Base-by-base conservation (phyloP, 768 basidiomycete species). In the Tricholoma sp. region DNA sequence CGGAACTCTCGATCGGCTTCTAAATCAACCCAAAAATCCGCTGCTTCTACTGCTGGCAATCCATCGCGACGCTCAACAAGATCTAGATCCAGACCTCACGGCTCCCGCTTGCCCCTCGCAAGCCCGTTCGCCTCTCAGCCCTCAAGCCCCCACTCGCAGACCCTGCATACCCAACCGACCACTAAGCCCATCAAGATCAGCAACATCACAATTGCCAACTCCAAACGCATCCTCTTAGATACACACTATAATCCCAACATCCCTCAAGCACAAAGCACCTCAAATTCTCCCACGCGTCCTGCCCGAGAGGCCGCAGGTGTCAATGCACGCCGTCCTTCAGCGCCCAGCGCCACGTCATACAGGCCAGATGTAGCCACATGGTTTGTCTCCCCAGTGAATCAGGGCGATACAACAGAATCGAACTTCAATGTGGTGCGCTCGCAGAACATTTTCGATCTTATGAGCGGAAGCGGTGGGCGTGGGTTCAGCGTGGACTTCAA, bases 401-500 rank as follows among this genome's bases (percentile, higher is more conserved):
- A 31, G 29, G 27, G 12, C 31, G 47, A 8, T 3, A 31, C 47
- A 50, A 5, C 34, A 12, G 41, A 49, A 12, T 4, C 32, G 18
- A 29, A 41, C 16, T 49, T 43, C 4, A 35, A 57, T 16, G 50
- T 53, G n/a, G 29, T 58, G 21, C 43, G 57, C 24, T 56, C 59
- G 0, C 47, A 57, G 24, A 57, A 57, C 31, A 50, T 57, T 24
- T 62, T 60, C 39, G 59, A 57, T 51, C 55, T 51, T 18, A 39
- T 32, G 27, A 50, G n/a, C 9, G 27, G 47, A 50, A 31, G n/a
- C 47, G 27, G 47, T 59, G 60, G 63, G 32, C 67, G 72, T 34
- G 60, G 63, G n/a, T 52, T 56, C 18, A 29, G 50, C 21, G 64
- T 75, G 11, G 70, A 76, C 57, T 78, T 78, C 58, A 72, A 78